A percentile compares a stretch with the other conserved stretches of the same genome.
Evolutionary conservation across 768 basidiomycete species (phyloP).

Genomic region (Candolleomyces eurysporus): DNA sequence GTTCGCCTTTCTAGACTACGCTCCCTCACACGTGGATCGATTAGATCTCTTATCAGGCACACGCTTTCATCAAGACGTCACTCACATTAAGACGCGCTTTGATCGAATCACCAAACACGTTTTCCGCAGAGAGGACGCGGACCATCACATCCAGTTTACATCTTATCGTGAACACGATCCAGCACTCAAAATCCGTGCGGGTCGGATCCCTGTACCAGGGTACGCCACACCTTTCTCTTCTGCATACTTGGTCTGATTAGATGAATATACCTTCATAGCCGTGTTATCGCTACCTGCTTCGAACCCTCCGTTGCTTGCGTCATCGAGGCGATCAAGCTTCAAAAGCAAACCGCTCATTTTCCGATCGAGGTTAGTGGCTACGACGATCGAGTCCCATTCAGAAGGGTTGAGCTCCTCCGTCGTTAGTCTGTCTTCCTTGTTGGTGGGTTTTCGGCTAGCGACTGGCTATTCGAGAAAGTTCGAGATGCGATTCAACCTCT

Average conservation of each 20-base stretch:
- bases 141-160: slow-evolving; percentile 44
- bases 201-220: slow-evolving; percentile 41
- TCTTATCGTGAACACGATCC: slow-evolving; percentile 35
- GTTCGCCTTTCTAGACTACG: too few relatives aligned
- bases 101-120: slow-evolving; percentile 42
- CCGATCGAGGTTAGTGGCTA: slow-evolving; percentile 1
- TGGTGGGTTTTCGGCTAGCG: slow-evolving; percentile 58
- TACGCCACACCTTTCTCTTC: slow-evolving; percentile 6
- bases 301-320: slow-evolving; percentile 25
- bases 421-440: slow-evolving; percentile 46
- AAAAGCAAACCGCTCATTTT: slow-evolving; percentile 9
- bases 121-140: slow-evolving; percentile 33
- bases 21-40: background rate
- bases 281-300: slow-evolving; percentile 23
- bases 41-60: slow-evolving; percentile 37
- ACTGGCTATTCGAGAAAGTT: slow-evolving; percentile 48
- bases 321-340: slow-evolving; percentile 16
- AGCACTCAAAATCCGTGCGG: slow-evolving; percentile 34
- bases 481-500: slow-evolving; percentile 33
- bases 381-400: background rate
- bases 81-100: slow-evolving; percentile 35
- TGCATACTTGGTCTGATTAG: too few relatives aligned
- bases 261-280: background rate
- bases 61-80: slow-evolving; percentile 34
- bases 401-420: too few relatives aligned